phyloP scores from a whole-genome alignment of 106 monocot species.

The Posidonia australis region DNA sequence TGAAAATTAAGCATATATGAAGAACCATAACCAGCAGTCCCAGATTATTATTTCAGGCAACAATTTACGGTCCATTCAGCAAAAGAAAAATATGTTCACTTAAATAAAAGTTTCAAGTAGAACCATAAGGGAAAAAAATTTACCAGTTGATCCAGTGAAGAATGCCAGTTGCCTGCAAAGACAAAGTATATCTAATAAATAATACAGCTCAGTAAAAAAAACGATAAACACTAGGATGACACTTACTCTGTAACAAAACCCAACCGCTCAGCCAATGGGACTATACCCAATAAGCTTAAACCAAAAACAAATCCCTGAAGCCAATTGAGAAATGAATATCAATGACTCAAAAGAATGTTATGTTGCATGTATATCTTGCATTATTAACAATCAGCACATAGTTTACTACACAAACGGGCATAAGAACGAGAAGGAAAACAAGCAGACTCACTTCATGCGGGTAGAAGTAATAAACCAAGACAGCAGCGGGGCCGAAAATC shows the following conservation, averaged over 20 bases:
- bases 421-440: neutral
- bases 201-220: neutral
- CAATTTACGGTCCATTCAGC: too few species aligned
- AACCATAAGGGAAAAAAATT: too few species aligned
- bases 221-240: neutral
- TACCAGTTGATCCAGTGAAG: conserved; percentile 72
- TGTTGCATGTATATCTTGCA: neutral
- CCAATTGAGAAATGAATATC: neutral
- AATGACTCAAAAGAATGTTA: neutral
- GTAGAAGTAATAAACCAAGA: conserved; percentile 35
- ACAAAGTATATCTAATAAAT: neutral
- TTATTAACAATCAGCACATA: too few species aligned
- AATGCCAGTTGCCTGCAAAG: conserved; percentile 62
- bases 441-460: conserved; percentile 24
- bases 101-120: neutral
- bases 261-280: conserved; percentile 80
- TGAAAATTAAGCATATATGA: too few species aligned
- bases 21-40: too few species aligned
- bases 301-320: conserved; percentile 72
- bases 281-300: conserved; percentile 66
- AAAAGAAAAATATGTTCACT: neutral
- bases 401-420: neutral
- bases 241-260: conserved; percentile 77
- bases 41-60: too few species aligned
- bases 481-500: conserved; percentile 58